A percentile compares a stretch with the other conserved stretches of the same genome.
Evolutionary conservation across 2,329 filamentous ascomycete genomes (phyloP).

Genomic region (Emericellopsis atlantica): DNA sequence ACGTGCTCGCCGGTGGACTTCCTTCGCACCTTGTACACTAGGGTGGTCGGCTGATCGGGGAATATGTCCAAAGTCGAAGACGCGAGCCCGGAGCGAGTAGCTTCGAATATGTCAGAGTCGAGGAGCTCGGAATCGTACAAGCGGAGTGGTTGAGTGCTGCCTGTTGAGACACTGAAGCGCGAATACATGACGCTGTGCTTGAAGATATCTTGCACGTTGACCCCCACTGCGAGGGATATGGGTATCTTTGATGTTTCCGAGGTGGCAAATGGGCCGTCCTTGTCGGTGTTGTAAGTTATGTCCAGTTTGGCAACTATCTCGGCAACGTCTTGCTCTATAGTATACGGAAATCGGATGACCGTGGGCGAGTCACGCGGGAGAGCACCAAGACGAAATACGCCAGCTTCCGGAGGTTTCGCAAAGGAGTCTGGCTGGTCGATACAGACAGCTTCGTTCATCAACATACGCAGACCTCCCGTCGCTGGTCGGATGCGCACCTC

Average conservation of each 20-base stretch:
- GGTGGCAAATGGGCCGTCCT: constrained; percentile 26
- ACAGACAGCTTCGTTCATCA: constrained; percentile 46
- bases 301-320: constrained; percentile 68
- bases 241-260: constrained; percentile 44
- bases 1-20: constrained; percentile 22
- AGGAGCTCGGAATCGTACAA: constrained; percentile 60
- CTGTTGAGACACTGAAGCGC: constrained; percentile 80
- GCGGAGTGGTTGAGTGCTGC: constrained; percentile 60
- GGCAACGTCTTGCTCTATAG: constrained; percentile 62
- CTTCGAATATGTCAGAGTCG: constrained; percentile 55
- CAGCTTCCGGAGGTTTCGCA: constrained; percentile 37
- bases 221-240: constrained; percentile 71
- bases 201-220: constrained; percentile 95
- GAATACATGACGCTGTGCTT: constrained; percentile 74
- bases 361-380: constrained; percentile 32
- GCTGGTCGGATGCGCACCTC: constrained; percentile 51
- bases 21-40: constrained; percentile 66
- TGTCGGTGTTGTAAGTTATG: constrained; percentile 57
- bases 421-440: constrained; percentile 22
- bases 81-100: constrained; percentile 40
- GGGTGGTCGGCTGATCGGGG: constrained; percentile 65
- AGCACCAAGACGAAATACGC: constrained; percentile 35
- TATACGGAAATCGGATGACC: constrained; percentile 65
- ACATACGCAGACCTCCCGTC: constrained; percentile 51
- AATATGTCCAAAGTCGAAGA: constrained; percentile 54